phyloP scores from a whole-genome alignment of 306 rosid species.

The Begonia fuchsioides region DNA sequence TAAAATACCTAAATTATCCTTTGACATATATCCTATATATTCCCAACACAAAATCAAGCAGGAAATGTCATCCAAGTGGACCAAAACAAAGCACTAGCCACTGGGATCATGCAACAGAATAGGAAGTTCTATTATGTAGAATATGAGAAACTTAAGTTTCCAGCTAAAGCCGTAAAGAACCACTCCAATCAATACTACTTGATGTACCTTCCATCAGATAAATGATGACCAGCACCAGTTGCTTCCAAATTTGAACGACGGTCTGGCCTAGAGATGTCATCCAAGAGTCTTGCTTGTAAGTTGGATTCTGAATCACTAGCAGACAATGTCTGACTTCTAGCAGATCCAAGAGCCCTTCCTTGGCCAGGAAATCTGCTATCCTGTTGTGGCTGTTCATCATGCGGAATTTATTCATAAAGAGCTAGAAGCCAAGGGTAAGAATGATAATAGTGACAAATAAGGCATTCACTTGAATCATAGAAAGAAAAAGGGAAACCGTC shows the following conservation, averaged over 20 bases:
- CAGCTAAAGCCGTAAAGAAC: no score
- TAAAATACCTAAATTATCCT: no score
- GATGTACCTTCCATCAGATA: conserved; percentile 55
- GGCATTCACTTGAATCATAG: no score
- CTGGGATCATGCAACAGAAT: no score
- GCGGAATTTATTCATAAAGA: conserved; percentile 2
- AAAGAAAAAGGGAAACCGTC: no score
- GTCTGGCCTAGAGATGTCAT: conserved; percentile 23
- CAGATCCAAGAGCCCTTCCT: conserved; percentile 63
- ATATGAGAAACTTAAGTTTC: no score
- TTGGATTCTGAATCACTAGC: conserved; percentile 47
- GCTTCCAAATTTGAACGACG: conserved; percentile 25
- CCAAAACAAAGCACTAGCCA: no score
- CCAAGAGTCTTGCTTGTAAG: conserved; percentile 80
- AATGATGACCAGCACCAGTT: conserved; percentile 28
- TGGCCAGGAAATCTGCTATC: conserved; percentile 74
- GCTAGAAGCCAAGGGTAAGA: neutral
- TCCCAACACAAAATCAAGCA: no score
- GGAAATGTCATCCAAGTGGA: no score
- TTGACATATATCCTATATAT: no score
- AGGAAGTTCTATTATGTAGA: no score
- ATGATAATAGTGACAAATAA: neutral
- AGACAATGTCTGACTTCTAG: conserved; percentile 37
- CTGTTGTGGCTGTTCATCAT: conserved; percentile 30
- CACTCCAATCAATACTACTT: neutral